phyloP scores from a whole-genome alignment of 129 eudicot species.

The Artemisia argyi region DNA sequence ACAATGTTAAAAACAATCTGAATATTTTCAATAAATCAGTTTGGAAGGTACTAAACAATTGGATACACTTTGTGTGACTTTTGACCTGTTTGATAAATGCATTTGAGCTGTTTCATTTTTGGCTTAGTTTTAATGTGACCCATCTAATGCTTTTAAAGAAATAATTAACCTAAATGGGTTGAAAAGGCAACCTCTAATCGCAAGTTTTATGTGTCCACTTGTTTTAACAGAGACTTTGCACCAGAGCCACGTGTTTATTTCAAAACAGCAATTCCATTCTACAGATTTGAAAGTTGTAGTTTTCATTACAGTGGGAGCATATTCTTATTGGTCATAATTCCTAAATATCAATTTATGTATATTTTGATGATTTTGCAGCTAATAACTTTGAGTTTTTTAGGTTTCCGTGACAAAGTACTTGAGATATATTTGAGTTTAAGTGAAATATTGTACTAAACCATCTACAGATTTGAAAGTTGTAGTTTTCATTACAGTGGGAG shows the following conservation, averaged over 20 bases:
- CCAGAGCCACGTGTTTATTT: neutral
- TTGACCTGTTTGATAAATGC: neutral
- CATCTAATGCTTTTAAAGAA: neutral
- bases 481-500: neutral
- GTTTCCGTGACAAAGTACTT: no score
- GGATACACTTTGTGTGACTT: neutral
- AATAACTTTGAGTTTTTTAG: no score
- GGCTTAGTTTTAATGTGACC: neutral
- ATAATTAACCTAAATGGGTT: neutral
- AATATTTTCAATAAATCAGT: neutral
- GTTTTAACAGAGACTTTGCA: neutral
- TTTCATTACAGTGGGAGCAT: neutral
- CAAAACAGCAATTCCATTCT: neutral
- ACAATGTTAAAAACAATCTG: neutral
- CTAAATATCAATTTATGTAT: neutral
- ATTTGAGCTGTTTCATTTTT: neutral
- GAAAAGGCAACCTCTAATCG: neutral
- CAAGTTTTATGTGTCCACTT: neutral
- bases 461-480: neutral
- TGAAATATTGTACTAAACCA: neutral
- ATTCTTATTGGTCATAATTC: neutral
- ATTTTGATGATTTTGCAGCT: neutral
- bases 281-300: neutral
- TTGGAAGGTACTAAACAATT: neutral
- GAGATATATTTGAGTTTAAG: constrained; percentile 38